Base-by-base conservation (phyloP, 768 basidiomycete species). In the Termitomyces sp. region DNA sequence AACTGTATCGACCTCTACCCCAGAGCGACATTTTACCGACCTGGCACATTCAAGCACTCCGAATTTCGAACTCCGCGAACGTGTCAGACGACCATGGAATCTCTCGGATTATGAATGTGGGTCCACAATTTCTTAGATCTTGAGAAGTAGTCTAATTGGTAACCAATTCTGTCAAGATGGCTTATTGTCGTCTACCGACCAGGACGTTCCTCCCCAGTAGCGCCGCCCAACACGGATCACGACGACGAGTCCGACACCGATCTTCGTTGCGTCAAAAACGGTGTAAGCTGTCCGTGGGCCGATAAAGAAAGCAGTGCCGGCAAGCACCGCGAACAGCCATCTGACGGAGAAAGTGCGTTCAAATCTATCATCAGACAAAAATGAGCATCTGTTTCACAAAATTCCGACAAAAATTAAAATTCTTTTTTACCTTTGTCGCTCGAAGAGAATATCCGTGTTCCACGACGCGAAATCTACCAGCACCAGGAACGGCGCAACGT, bases 281-380 rank as follows among this genome's bases (percentile, higher is more conserved):
- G 78, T 65, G 65, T 89, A 90, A 2, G 85, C 81, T 62, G 73
- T 76, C 27, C 85, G 75, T n/a, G 88, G 81, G 14, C 91, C 92
- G 43, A 80, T 68, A n/a, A 87, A 58, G 64, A 91, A 83, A 45
- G 89, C 83, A 2, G 78, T 69, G 6, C 66, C 66, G 7, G 82
- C 81, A 5, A 88, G 70, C 11, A 70, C 61, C 4, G 76, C 64
- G 63, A 88, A 80, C 17, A 78, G 65, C 84, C 85, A 88, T 46
- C 82, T 74, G 21, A 77, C 67, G 3, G 81, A 77, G 38, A 82
- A 48, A 5, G 57, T 50, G 40, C 69, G 67, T 64, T 80, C 77
- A 35, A 76, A 73, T 4, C 79, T 82, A 59, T 27, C 31, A 51
- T 27, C 43, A 62, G 38, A 53, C 61, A 37, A 48, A 52, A 7